Percentiles rank a stretch among this genome's conserved stretches.
Conservation (phyloP, 179 eudicot genomes). For the Camellia oleifera region DNA sequence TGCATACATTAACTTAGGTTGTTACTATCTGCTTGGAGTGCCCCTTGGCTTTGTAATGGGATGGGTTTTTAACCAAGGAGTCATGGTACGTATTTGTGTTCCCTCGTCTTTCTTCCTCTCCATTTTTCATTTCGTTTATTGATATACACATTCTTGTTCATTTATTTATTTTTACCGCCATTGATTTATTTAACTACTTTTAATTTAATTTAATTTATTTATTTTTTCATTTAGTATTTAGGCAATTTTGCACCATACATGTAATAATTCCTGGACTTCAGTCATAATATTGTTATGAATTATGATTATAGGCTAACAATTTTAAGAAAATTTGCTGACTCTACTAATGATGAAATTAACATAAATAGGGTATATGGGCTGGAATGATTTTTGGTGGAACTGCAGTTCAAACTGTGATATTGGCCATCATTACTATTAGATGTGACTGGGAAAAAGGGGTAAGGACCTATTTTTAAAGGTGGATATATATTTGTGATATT, state of each 20-base stretch:
- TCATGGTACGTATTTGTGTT: slow-evolving; percentile 1
- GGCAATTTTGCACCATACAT: no score
- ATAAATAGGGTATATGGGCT: slow-evolving; percentile 12
- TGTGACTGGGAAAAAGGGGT: slow-evolving; percentile 24
- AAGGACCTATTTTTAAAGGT: background rate
- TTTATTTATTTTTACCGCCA: no score
- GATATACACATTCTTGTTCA: no score
- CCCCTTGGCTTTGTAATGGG: slow-evolving; percentile 17
- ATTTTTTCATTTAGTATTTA: no score
- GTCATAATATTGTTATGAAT: background rate
- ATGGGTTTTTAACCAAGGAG: slow-evolving; percentile 15
- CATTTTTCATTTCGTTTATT: no score
- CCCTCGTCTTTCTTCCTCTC: background rate
- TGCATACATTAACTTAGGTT: slow-evolving; percentile 17
- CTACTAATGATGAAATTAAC: no score
- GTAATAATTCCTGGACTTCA: background rate
- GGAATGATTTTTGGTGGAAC: slow-evolving; percentile 27
- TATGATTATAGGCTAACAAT: no score
- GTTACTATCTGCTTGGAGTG: slow-evolving; percentile 17
- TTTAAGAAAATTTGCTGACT: no score
- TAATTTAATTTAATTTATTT: no score
- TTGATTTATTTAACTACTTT: no score
- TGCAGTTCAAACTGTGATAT: slow-evolving; percentile 20
- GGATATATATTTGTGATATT: no score
- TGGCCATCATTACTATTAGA: slow-evolving; percentile 3